A percentile compares a stretch with the other conserved stretches of the same genome.
These are phyloP conservation scores for Pleodorina starrii DNA, from an alignment of 139 green algal genomes.

Conservation along the genomic window DNA sequence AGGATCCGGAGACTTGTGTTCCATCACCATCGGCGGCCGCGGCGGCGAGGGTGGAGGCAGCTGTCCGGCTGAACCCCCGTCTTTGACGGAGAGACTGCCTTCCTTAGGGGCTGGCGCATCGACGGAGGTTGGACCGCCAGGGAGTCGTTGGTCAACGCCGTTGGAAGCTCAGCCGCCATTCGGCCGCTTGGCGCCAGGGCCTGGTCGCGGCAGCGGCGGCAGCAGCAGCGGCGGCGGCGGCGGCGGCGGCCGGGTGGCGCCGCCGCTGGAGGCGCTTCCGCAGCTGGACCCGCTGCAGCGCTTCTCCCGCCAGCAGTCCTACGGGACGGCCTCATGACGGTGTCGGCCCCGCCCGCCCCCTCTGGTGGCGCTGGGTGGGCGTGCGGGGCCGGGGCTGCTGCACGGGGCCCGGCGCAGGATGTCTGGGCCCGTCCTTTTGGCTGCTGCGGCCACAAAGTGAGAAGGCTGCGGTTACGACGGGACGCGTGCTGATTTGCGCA, in stretches of 20 bases:
- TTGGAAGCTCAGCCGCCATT: neutral
- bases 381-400: neutral
- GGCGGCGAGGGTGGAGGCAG: neutral
- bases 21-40: neutral
- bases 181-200: too few species aligned
- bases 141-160: neutral
- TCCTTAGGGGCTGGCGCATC: too few species aligned
- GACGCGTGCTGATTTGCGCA: too few species aligned
- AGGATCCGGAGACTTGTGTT: too few species aligned
- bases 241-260: neutral
- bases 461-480: too few species aligned
- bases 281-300: neutral
- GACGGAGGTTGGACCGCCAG: too few species aligned
- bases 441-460: too few species aligned
- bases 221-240: neutral
- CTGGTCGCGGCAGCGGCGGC: neutral
- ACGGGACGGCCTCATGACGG: neutral
- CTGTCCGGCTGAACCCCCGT: too few species aligned
- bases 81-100: too few species aligned
- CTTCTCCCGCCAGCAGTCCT: neutral
- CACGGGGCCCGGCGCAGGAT: too few species aligned
- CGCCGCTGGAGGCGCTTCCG: neutral
- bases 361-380: neutral
- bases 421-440: too few species aligned
- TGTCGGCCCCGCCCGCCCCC: neutral